Conservation (phyloP, 2,329 filamentous ascomycete species). For the Chrysosporium queenslandicum region DNA sequence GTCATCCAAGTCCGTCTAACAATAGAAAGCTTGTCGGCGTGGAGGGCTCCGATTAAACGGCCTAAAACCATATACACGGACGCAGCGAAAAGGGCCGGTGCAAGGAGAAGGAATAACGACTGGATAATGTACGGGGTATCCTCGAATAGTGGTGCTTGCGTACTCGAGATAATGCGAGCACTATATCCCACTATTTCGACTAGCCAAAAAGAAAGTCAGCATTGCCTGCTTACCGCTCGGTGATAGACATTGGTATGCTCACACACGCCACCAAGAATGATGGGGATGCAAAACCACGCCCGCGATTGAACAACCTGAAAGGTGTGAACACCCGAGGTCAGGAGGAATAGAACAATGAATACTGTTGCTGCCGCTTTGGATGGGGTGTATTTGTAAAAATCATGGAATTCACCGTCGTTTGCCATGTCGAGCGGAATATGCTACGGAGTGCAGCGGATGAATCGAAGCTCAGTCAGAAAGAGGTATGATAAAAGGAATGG, state of each 20-base stretch:
- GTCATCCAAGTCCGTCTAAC: conserved; percentile 22
- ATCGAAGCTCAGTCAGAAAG: not conserved
- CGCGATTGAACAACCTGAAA: conserved; percentile 31
- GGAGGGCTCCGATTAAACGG: conserved; percentile 20
- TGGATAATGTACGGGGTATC: conserved; percentile 25
- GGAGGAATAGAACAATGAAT: conserved; percentile 37
- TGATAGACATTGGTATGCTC: conserved; percentile 11
- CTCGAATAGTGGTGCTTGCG: conserved; percentile 20
- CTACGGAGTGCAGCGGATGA: not conserved
- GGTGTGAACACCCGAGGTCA: conserved; percentile 32
- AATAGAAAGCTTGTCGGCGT: conserved; percentile 19
- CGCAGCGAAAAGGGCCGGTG: conserved; percentile 25
- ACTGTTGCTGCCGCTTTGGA: conserved; percentile 37
- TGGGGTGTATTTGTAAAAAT: conserved; percentile 31
- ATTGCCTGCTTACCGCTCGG: not conserved
- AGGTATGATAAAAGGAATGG: not conserved
- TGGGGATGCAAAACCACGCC: conserved; percentile 24
- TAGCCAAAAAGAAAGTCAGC: conserved; percentile 18
- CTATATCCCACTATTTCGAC: conserved; percentile 44
- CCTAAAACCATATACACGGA: conserved; percentile 27
- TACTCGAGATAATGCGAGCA: conserved; percentile 36
- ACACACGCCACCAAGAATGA: conserved; percentile 26
- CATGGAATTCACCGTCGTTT: conserved; percentile 13
- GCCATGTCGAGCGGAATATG: conserved; percentile 5
- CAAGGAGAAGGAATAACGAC: conserved; percentile 26